Conservation (phyloP, 2,329 filamentous ascomycete genomes). For the Pseudocercospora eumusae region DNA sequence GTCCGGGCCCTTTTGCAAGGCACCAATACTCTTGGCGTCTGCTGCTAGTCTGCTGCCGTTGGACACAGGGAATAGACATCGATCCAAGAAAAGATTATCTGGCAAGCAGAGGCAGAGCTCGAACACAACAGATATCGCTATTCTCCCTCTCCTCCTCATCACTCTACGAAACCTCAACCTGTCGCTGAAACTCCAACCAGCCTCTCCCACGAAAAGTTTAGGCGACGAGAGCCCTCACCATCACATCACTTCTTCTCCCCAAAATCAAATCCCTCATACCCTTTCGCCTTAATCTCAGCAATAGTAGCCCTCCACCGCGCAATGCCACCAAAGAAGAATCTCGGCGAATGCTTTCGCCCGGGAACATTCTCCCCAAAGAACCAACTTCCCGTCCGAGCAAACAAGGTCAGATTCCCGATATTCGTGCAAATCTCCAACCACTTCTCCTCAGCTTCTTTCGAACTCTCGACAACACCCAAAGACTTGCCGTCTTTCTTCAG, state of each 20-base stretch:
- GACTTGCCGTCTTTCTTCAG: constrained; percentile 1
- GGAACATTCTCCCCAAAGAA: constrained; percentile 15
- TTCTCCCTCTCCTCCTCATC: no score
- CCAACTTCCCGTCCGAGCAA: constrained; percentile 12
- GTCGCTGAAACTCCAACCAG: no score
- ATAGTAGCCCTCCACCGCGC: constrained; percentile 7
- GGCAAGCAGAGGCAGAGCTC: no score
- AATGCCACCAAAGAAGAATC: constrained; percentile 17
- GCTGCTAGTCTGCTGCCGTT: no score
- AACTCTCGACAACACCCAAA: constrained; percentile 11
- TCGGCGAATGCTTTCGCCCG: constrained; percentile 6
- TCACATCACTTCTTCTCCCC: neutral
- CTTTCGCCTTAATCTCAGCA: constrained; percentile 1
- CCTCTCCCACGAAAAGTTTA: no score
- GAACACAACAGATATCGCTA: no score
- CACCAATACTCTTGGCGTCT: no score
- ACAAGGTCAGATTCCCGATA: constrained; percentile 7
- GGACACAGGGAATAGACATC: no score
- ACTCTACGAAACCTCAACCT: no score
- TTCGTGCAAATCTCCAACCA: constrained; percentile 8
- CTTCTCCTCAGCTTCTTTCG: constrained; percentile 8
- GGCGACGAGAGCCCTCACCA: no score
- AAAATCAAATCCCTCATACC: constrained; percentile 2
- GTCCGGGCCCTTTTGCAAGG: no score
- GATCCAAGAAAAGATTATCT: no score